Evolutionary conservation across 306 rosid species (phyloP).

Genomic region (Heteromeles arbutifolia): DNA sequence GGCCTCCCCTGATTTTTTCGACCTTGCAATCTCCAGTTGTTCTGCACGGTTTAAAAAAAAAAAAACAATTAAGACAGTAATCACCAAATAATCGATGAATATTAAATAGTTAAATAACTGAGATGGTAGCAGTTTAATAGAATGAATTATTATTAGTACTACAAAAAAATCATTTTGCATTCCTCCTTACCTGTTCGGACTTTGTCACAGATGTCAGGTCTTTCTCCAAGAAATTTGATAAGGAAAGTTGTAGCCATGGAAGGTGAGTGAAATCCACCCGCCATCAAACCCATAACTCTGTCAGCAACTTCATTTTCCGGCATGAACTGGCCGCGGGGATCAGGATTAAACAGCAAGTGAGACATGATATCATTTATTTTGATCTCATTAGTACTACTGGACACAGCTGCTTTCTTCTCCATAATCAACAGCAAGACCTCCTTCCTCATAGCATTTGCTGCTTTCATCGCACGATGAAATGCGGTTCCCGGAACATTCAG

Average conservation of each 20-base stretch:
- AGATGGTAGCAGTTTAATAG: too few species aligned
- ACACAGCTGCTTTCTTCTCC: background rate
- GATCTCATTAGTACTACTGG: background rate
- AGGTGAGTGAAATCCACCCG: background rate
- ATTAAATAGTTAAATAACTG: too few species aligned
- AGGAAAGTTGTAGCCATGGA: conserved; percentile 9
- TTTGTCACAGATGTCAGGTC: conserved; percentile 37
- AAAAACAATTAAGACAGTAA: too few species aligned
- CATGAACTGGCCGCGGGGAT: background rate
- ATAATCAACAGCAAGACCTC: background rate
- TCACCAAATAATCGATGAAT: too few species aligned
- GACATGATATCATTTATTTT: background rate
- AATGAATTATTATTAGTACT: background rate
- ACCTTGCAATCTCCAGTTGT: conserved; percentile 33
- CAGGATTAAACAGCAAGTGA: background rate
- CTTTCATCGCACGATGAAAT: background rate
- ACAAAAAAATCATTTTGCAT: too few species aligned
- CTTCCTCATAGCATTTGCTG: background rate
- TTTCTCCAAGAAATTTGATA: conserved; percentile 37
- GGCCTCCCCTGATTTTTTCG: conserved; percentile 31
- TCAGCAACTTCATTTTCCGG: conserved; percentile 7
- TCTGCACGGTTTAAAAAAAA: conserved; percentile 12
- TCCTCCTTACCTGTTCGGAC: conserved; percentile 28
- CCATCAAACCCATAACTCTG: background rate
- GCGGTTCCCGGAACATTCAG: too few species aligned